Evolutionary conservation across 2,329 filamentous ascomycete species (phyloP), one percentile per base, ranked within the genome.

Genomic region (Phoma sp.): DNA sequence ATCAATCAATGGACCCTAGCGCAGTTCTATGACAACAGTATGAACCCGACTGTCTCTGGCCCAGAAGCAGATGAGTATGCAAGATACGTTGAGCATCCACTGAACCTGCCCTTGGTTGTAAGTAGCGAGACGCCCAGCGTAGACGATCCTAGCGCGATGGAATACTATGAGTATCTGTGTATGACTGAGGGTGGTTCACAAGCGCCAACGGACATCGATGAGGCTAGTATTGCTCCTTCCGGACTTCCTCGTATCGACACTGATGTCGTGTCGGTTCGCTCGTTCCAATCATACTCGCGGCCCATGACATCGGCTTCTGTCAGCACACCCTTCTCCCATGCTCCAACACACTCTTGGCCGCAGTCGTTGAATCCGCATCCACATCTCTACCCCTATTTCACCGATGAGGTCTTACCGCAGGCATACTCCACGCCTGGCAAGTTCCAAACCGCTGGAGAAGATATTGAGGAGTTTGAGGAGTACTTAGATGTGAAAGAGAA

Each of bases 1-100:
- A 89, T 90, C 50, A 89, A 91, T 12, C 92, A 96, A 72, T 93
- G 90, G 88, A 96, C 91, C 0, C 89, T 97, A 40, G 89, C 89
- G 15, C 89, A 96, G 68, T 88, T 96, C 42, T 89, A 97, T 37
- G 83, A 88, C 47, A 90, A 93, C 71, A 95, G 91, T 5, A 82
- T 98, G 37, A 90, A 96, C 61, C 95, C 95, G 1, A 87, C 86
- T 0, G 91, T 99, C 30, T 89, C 85, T 7, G 77, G 83, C 7
- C 83, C 85, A 32, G 93, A 98, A 77, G 86, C 87, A 20, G 87
- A 89, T 39, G 95, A 98, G 72, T 99, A 99, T 72, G 84, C 87
- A 53, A 86, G 89, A 20, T 99, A 98, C 75, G 87, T 99, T 62
- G 86, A 72, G 11, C 95, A 99, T 68, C 93, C 95, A 1, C 87